Evolutionary conservation across 2,329 filamentous ascomycete species (phyloP).

Genomic region (Penicillium sp.): DNA sequence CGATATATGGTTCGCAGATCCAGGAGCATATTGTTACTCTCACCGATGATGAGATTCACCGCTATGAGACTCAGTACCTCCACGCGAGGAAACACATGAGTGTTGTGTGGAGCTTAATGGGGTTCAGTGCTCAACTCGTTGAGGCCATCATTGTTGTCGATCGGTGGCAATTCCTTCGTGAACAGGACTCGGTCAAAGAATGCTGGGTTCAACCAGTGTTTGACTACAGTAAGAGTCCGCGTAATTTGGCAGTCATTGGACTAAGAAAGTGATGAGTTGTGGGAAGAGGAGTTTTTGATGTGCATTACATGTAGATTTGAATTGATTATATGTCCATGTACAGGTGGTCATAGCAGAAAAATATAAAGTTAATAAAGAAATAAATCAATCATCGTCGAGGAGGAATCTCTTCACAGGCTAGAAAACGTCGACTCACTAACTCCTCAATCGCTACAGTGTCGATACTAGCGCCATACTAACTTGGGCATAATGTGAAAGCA

Average conservation of each 20-base stretch:
- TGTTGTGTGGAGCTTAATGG: slow-evolving; percentile 92
- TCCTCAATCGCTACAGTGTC: no score
- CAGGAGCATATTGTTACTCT: slow-evolving; percentile 64
- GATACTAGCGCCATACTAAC: no score
- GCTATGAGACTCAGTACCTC: slow-evolving; percentile 66
- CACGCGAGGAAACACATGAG: slow-evolving; percentile 76
- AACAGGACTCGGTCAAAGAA: slow-evolving; percentile 70
- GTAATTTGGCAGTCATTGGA: slow-evolving; percentile 91
- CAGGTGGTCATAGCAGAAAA: not conserved
- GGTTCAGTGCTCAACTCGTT: slow-evolving; percentile 86
- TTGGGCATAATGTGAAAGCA: no score
- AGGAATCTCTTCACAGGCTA: no score
- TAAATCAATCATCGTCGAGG: no score
- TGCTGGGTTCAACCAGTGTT: slow-evolving; percentile 95
- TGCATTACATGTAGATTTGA: not conserved
- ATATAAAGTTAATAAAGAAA: not conserved
- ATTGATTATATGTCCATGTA: not conserved
- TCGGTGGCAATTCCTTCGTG: slow-evolving; percentile 80
- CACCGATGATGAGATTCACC: slow-evolving; percentile 71
- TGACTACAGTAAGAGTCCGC: slow-evolving; percentile 78
- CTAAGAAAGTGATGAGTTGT: slow-evolving; percentile 63
- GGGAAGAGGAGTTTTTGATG: not conserved
- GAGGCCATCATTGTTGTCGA: slow-evolving; percentile 90
- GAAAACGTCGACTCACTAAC: no score
- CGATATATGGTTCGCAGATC: slow-evolving; percentile 61